These are phyloP conservation scores for Phragmites australis DNA, from an alignment of 176 grass and related monocot species.

Conservation along the genomic window DNA sequence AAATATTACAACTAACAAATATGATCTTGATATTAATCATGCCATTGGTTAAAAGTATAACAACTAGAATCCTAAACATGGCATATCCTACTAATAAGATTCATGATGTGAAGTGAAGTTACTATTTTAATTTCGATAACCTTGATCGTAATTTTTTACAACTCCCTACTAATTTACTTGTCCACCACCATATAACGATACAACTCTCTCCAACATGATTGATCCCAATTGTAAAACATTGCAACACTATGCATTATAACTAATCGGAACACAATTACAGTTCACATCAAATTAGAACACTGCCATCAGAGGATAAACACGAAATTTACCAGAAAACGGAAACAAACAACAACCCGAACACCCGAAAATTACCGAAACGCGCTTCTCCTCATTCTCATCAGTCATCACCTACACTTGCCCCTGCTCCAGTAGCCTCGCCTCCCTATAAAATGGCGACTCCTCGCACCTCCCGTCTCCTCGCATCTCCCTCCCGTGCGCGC, in stretches of 20 bases:
- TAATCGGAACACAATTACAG: neutral
- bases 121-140: too few species aligned
- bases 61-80: too few species aligned
- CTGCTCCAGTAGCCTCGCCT: neutral
- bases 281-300: neutral
- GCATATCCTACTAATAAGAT: too few species aligned
- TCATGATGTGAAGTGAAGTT: too few species aligned
- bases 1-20: too few species aligned
- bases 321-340: neutral
- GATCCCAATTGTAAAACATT: neutral
- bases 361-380: neutral
- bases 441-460: constrained; percentile 26
- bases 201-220: too few species aligned
- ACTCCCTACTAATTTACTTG: too few species aligned
- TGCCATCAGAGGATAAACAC: neutral
- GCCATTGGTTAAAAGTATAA: too few species aligned
- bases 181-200: too few species aligned
- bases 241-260: neutral
- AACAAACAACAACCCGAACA: neutral
- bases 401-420: neutral
- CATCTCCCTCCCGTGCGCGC: neutral
- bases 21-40: too few species aligned
- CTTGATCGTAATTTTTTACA: too few species aligned
- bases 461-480: constrained; percentile 4
- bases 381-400: neutral